These are phyloP conservation scores for Venturiaceae sp. DNA, from an alignment of 2,329 filamentous ascomycete genomes.

Conservation along the genomic window DNA sequence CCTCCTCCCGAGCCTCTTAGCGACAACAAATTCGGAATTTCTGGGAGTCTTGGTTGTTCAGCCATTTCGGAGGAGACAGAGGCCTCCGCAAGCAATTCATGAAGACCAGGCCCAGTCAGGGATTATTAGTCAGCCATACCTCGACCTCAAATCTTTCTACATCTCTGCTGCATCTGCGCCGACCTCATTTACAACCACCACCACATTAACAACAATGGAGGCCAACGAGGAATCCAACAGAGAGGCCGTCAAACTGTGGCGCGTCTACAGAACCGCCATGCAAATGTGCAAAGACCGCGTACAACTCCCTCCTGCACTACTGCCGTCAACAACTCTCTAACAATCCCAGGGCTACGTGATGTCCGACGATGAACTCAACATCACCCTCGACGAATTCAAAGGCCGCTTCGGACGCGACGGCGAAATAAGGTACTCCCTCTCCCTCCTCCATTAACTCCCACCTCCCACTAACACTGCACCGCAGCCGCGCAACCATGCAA, in stretches of 20 bases:
- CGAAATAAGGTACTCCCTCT: slow-evolving; percentile 53
- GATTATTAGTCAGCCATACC: background rate
- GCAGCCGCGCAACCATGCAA: slow-evolving; percentile 71
- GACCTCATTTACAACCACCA: background rate
- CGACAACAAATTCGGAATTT: slow-evolving; percentile 8
- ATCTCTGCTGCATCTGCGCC: background rate
- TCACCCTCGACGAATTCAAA: slow-evolving; percentile 76
- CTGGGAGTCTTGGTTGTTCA: background rate
- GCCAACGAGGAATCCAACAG: slow-evolving; percentile 22
- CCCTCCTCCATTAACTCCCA: background rate
- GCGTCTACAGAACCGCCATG: slow-evolving; percentile 84
- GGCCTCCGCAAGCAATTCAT: background rate
- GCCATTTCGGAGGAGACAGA: background rate
- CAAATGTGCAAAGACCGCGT: slow-evolving; percentile 92
- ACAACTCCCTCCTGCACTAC: slow-evolving; percentile 26
- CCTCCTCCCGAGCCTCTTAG: slow-evolving; percentile 38
- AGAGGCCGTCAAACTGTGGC: slow-evolving; percentile 65
- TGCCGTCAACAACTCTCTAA: slow-evolving; percentile 15
- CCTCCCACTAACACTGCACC: background rate
- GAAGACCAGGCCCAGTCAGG: background rate
- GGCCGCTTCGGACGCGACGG: slow-evolving; percentile 61
- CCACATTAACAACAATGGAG: slow-evolving; percentile 2
- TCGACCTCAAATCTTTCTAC: background rate
- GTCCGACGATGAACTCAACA: slow-evolving; percentile 77
- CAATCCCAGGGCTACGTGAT: slow-evolving; percentile 75